Evolutionary conservation across 352 stramenopile genomes (phyloP).

Genomic region (Detonula confervacea): DNA sequence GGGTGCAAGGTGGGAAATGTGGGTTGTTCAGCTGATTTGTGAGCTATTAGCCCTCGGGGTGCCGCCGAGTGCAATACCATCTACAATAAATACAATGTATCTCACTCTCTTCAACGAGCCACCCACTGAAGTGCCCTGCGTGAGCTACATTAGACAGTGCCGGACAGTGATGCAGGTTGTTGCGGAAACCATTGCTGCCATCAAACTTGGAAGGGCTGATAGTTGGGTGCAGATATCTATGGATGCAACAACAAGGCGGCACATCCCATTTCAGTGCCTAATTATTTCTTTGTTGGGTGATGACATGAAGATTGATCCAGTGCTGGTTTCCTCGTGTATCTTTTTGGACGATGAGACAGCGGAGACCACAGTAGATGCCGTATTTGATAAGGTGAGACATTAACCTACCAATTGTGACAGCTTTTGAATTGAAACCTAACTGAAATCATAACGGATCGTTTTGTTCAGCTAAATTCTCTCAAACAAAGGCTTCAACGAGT

Average conservation of each 20-base stretch:
- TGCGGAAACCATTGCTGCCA: slow-evolving; percentile 15
- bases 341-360: slow-evolving; percentile 12
- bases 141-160: background rate
- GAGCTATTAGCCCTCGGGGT: background rate
- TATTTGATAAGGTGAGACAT: background rate
- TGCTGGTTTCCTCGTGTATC: slow-evolving; percentile 41
- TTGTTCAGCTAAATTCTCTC: slow-evolving; percentile 1
- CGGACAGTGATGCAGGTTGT: background rate
- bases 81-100: background rate
- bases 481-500: too few species aligned
- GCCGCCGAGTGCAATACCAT: background rate
- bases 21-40: background rate
- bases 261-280: slow-evolving; percentile 34
- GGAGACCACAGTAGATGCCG: background rate
- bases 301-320: slow-evolving; percentile 30
- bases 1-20: background rate
- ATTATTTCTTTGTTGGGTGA: slow-evolving; percentile 28
- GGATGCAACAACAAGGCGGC: slow-evolving; percentile 23
- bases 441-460: too few species aligned
- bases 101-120: background rate
- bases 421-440: too few species aligned
- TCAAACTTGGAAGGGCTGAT: slow-evolving; percentile 6
- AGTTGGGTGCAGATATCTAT: slow-evolving; percentile 40
- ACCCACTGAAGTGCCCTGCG: background rate
- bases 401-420: too few species aligned